phyloP scores from a whole-genome alignment of 2,329 filamentous ascomycete species.

The Phialophora tarda region DNA sequence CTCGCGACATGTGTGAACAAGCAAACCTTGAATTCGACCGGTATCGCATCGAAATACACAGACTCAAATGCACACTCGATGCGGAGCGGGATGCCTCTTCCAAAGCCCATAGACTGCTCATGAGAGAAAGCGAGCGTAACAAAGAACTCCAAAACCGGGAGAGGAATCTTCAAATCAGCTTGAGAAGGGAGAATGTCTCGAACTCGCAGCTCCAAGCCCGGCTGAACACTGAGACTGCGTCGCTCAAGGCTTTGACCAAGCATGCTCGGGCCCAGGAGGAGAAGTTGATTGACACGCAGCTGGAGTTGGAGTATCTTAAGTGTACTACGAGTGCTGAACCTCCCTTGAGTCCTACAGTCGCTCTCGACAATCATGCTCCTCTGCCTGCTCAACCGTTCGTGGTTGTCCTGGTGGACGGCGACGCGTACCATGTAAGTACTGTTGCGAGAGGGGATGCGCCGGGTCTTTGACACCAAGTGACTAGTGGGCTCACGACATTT shows the following conservation, averaged over 20 bases:
- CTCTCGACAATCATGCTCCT: conserved; percentile 19
- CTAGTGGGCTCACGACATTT: conserved; percentile 23
- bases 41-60: conserved; percentile 23
- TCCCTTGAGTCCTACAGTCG: background rate
- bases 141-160: conserved; percentile 2
- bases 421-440: conserved; percentile 35
- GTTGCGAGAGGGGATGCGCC: background rate
- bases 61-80: conserved; percentile 21
- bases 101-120: conserved; percentile 12
- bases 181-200: conserved; percentile 13
- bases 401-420: conserved; percentile 38
- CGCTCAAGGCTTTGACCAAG: conserved; percentile 24
- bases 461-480: background rate
- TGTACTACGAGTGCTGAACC: conserved; percentile 24
- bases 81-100: conserved; percentile 3
- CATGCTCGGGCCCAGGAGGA: conserved; percentile 22
- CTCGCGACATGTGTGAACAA: conserved; percentile 29
- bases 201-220: conserved; percentile 23
- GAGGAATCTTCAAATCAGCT: conserved; percentile 14
- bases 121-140: conserved; percentile 11
- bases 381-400: conserved; percentile 35
- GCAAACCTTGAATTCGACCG: conserved; percentile 32
- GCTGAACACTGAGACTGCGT: conserved; percentile 24
- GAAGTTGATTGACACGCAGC: conserved; percentile 25
- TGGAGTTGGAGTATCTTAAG: conserved; percentile 35